Evolutionary conservation across 129 eudicot genomes (phyloP).

Genomic region (Lonicera japonica): DNA sequence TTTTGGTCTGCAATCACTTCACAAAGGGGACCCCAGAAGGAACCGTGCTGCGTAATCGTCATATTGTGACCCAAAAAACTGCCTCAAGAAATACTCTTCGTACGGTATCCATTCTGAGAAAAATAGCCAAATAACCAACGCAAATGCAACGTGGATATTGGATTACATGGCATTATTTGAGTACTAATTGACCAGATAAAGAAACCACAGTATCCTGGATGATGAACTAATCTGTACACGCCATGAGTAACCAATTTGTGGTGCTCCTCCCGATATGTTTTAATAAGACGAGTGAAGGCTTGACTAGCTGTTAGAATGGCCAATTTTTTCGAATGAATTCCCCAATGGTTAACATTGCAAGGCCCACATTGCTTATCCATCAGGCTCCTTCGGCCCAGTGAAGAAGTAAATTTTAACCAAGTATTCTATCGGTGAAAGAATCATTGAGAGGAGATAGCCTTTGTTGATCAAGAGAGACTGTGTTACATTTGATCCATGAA

Average conservation of each 20-base stretch:
- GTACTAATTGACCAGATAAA: conserved; percentile 93
- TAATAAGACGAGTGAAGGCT: conserved; percentile 86
- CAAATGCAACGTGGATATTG: conserved; percentile 57
- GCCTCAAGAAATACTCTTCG: conserved; percentile 82
- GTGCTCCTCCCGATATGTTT: conserved; percentile 62
- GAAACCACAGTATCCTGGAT: conserved; percentile 91
- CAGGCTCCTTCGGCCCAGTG: conserved; percentile 62
- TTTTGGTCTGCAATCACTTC: conserved; percentile 22
- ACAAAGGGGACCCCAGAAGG: conserved; percentile 87
- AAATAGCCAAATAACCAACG: conserved; percentile 72
- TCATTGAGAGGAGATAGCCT: conserved; percentile 69
- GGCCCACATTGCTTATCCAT: conserved; percentile 78
- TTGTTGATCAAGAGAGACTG: conserved; percentile 73
- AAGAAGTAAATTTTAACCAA: conserved; percentile 61
- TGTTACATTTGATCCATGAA: conserved; percentile 73
- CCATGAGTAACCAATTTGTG: conserved; percentile 79
- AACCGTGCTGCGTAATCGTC: conserved; percentile 60
- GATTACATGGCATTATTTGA: conserved; percentile 87
- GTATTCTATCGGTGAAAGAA: conserved; percentile 64
- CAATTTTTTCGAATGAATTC: conserved; percentile 68
- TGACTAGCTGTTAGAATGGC: conserved; percentile 92
- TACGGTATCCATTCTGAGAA: conserved; percentile 73
- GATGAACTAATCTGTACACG: conserved; percentile 61
- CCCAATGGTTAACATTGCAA: conserved; percentile 65
- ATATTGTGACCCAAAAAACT: conserved; percentile 68